Evolutionary conservation across 116 monocot genomes (phyloP).

Genomic region (Cymodocea nodosa): DNA sequence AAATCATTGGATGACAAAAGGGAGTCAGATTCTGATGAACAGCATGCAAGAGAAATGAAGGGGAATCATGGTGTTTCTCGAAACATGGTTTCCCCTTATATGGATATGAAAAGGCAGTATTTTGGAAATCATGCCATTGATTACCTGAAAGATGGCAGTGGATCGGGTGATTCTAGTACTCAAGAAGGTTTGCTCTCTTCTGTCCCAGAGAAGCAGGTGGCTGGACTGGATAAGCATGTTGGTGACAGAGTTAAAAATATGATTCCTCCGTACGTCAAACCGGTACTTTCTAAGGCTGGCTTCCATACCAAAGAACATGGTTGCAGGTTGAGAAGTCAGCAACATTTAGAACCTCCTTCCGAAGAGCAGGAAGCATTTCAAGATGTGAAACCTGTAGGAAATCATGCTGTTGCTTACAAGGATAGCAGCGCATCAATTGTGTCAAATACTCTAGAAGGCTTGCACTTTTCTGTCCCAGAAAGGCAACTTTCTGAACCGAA

Average conservation of each 20-base stretch:
- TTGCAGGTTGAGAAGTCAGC: background rate
- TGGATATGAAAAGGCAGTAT: background rate
- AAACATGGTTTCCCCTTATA: background rate
- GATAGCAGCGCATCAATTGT: background rate
- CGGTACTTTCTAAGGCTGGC: background rate
- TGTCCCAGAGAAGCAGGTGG: background rate
- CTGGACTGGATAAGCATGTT: background rate
- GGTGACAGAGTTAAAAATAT: background rate
- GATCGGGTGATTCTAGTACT: background rate
- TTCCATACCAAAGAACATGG: background rate
- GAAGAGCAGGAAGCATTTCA: background rate
- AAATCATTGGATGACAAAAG: no score
- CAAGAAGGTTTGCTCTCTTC: background rate
- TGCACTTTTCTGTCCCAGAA: background rate
- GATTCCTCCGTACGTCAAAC: constrained; percentile 5
- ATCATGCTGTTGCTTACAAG: background rate
- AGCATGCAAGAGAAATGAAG: background rate
- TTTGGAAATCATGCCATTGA: background rate
- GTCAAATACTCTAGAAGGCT: background rate
- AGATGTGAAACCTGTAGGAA: background rate
- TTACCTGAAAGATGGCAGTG: background rate
- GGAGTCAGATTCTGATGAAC: no score
- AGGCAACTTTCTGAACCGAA: background rate
- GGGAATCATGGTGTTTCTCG: background rate
- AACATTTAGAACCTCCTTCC: background rate